Evolutionary conservation across 371 early-diverging fungal genomes (phyloP), one percentile per base, ranked within the genome.

Genomic region (Rhizopus delemar): DNA sequence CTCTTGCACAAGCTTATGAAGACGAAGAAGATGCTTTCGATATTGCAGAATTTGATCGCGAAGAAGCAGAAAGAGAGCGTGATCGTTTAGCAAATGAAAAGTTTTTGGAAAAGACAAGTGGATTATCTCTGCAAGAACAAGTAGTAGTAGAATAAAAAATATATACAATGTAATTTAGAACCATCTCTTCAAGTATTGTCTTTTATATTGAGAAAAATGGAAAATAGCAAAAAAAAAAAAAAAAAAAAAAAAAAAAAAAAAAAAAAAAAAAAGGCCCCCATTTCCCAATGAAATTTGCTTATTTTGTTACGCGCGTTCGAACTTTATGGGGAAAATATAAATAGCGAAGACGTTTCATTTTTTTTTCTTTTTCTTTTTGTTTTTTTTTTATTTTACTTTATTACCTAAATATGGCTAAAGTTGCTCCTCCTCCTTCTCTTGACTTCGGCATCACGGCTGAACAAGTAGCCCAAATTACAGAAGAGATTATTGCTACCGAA

Each of bases 1-100:
- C 95, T 7, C 77, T 90, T 78, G 90, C 88, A 62, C 75, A 82
- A 36, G 86, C 80, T n/a, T 75, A 70, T 36, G 92, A 91, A 49
- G 93, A 93, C 46, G 94, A 91, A 41, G 89, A 80, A 41, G 86
- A 88, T 66, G 81, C 78, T 29, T 79, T 86, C 57, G 88, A 88
- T 65, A 68, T 87, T 48, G 66, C 84, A 31, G 65, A 56, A 22
- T 86, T 83, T 59, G 70, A 86, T 16, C 78, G 80, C 38, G 68
- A 70, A 33, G 71, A 81, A 56, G 65, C 84, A 43, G 74, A 77
- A 39, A 69, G 67, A 32, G 80, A 79, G 51, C 59, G 66, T 16
- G 64, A 78, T 31, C 74, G 76, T 57, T 56, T 65, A 29, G 79
- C 65, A 16, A 71, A 78, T 49, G 82, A 73, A 56, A 54, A 51